These are phyloP conservation scores for Abelmoschus esculentus DNA, from an alignment of 345 rosid genomes.

Conservation along the genomic window DNA sequence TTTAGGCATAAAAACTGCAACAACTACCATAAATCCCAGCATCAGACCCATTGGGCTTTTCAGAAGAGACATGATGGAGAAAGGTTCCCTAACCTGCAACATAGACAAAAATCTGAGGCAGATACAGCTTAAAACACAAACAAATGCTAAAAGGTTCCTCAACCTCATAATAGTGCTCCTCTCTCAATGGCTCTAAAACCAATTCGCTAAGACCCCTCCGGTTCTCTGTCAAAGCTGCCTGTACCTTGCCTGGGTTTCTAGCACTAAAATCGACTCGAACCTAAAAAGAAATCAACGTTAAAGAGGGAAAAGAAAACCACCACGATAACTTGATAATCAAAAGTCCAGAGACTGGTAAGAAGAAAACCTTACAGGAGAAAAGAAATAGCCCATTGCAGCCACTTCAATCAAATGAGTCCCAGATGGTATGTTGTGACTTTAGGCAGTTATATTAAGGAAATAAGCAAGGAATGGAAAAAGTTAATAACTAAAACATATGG, in stretches of 20 bases:
- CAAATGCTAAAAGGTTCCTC: constrained; percentile 7
- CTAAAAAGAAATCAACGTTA: constrained; percentile 26
- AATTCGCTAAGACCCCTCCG: constrained; percentile 76
- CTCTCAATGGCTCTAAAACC: constrained; percentile 72
- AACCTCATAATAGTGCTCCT: constrained; percentile 88
- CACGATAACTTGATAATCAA: background rate
- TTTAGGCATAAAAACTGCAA: constrained; percentile 87
- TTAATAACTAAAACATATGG: background rate
- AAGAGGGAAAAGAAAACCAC: no score
- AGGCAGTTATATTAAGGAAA: constrained; percentile 38
- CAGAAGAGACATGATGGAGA: constrained; percentile 63
- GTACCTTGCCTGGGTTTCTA: constrained; percentile 84
- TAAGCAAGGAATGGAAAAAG: background rate
- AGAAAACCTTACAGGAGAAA: constrained; percentile 64
- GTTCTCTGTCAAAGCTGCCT: constrained; percentile 88
- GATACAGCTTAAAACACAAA: no score
- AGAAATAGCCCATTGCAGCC: constrained; percentile 72
- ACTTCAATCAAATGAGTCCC: constrained; percentile 98
- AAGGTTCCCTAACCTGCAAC: constrained; percentile 86
- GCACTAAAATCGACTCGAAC: constrained; percentile 97
- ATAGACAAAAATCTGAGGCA: background rate
- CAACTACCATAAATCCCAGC: constrained; percentile 92
- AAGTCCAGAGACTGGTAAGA: background rate
- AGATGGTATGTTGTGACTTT: constrained; percentile 72
- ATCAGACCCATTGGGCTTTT: constrained; percentile 98